phyloP scores from a whole-genome alignment of 768 basidiomycete genomes.

The Kwoniella pini region DNA sequence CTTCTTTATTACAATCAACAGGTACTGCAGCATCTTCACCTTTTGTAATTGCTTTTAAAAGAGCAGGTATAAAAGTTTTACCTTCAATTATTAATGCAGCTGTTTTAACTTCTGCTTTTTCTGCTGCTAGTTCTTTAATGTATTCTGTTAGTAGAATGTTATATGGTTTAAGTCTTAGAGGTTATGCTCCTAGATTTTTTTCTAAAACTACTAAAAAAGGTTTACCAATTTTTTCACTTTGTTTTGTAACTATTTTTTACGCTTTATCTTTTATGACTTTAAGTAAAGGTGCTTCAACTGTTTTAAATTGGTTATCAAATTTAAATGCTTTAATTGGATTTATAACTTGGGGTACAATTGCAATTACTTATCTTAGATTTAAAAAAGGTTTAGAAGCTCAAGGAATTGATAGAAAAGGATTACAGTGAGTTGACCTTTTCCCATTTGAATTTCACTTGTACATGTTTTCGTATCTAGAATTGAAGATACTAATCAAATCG shows the following conservation, averaged over 20 bases:
- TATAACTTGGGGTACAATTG: constrained; percentile 79
- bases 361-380: constrained; percentile 77
- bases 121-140: constrained; percentile 21
- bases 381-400: constrained; percentile 76
- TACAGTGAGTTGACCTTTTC: constrained; percentile 69
- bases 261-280: constrained; percentile 72
- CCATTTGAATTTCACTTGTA: too few relatives aligned
- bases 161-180: constrained; percentile 56
- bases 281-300: constrained; percentile 65
- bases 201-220: constrained; percentile 69
- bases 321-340: constrained; percentile 62
- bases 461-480: too few relatives aligned
- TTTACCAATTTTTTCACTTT: constrained; percentile 71
- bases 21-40: constrained; percentile 53
- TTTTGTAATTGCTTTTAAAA: constrained; percentile 53
- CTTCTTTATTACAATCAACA: constrained; percentile 35
- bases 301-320: constrained; percentile 75
- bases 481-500: too few relatives aligned
- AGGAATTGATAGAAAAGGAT: constrained; percentile 67
- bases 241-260: constrained; percentile 66
- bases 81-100: constrained; percentile 49
- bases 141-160: constrained; percentile 24
- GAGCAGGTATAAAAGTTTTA: constrained; percentile 48
- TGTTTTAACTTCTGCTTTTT: constrained; percentile 38
- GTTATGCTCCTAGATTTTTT: constrained; percentile 82